Percentiles rank a stretch among this genome's conserved stretches.
Conservation (phyloP, 148 eudicot genomes). For the Dysphania ambrosioides region DNA sequence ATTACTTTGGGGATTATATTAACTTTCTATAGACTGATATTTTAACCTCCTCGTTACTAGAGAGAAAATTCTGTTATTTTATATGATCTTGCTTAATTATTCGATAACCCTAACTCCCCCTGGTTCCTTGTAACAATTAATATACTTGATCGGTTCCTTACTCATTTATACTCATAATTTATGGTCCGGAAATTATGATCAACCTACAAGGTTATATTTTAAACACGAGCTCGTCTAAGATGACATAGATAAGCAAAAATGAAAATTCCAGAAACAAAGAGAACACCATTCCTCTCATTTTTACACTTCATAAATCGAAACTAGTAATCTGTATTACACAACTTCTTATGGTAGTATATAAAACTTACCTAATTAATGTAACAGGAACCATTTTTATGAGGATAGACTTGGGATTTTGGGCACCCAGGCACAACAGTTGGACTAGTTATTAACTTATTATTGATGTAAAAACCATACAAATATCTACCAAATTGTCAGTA, state of each 20-base stretch:
- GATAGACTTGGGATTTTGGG: background rate
- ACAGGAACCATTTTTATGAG: background rate
- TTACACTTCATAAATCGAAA: background rate
- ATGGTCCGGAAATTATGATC: too few species aligned
- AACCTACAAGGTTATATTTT: too few species aligned
- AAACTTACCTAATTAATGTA: background rate
- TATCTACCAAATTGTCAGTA: constrained; percentile 2
- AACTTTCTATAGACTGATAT: background rate
- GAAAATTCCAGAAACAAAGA: background rate
- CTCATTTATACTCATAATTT: too few species aligned
- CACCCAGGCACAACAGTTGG: background rate
- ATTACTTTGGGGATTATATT: background rate
- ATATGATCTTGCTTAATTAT: background rate
- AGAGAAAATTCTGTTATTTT: background rate
- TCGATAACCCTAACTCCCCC: background rate
- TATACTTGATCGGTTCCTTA: background rate
- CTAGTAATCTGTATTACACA: too few species aligned
- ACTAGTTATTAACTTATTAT: background rate
- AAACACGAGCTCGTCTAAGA: too few species aligned
- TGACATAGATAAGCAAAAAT: too few species aligned
- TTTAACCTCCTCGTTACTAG: background rate
- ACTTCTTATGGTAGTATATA: background rate
- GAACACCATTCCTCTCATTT: too few species aligned
- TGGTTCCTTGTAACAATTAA: background rate
- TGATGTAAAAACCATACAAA: background rate